Conservation (phyloP, 2,329 filamentous ascomycete species). For the Xylaria sp. region DNA sequence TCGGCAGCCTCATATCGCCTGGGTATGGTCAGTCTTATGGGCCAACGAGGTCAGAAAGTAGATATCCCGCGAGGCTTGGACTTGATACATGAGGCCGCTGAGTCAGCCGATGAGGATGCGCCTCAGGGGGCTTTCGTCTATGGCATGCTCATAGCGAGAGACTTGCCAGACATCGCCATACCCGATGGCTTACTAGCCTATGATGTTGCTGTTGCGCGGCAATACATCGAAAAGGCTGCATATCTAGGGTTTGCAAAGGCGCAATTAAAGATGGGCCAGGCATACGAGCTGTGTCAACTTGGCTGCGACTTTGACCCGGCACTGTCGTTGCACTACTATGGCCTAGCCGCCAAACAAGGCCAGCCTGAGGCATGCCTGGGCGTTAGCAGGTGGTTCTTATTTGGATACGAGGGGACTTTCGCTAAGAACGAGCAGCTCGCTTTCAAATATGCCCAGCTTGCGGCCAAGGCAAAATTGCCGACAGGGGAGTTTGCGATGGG, state of each 20-base stretch:
- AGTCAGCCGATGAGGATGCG: constrained; percentile 91
- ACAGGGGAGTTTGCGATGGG: constrained; percentile 97
- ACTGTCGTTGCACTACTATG: constrained; percentile 93
- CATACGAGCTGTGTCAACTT: constrained; percentile 91
- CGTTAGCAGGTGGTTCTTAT: constrained; percentile 98
- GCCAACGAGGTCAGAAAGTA: constrained; percentile 87
- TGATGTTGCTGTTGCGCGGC: constrained; percentile 72
- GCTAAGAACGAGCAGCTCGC: constrained; percentile 94
- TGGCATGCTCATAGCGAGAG: constrained; percentile 89
- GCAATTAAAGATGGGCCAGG: constrained; percentile 95
- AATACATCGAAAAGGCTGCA: constrained; percentile 95
- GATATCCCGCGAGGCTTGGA: constrained; percentile 79
- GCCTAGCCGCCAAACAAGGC: constrained; percentile 86
- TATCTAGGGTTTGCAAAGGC: constrained; percentile 96
- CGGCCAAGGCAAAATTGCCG: constrained; percentile 77
- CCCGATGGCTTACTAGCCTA: constrained; percentile 70
- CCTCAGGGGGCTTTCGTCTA: constrained; percentile 95
- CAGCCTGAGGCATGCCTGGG: constrained; percentile 93
- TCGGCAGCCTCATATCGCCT: constrained; percentile 85
- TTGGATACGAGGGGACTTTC: constrained; percentile 89
- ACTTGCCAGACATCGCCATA: constrained; percentile 86
- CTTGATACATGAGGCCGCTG: constrained; percentile 80
- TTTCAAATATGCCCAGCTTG: constrained; percentile 86
- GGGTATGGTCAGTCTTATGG: constrained; percentile 96
- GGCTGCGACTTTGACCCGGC: constrained; percentile 94